phyloP scores from a whole-genome alignment of 2,329 filamentous ascomycete genomes.

The Gyromitra esculenta region DNA sequence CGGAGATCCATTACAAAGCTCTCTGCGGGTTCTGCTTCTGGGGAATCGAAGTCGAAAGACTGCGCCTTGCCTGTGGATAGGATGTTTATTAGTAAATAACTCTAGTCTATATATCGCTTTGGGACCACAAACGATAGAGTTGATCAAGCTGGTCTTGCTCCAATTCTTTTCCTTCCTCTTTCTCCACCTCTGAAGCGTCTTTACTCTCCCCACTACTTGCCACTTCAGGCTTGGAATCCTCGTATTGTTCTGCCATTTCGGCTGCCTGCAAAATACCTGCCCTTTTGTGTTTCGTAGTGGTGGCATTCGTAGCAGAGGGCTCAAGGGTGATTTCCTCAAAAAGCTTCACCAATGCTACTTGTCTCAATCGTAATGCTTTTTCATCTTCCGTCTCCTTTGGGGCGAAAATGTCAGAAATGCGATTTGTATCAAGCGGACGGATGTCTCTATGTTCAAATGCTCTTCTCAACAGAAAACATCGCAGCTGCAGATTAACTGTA shows the following conservation, averaged over 20 bases:
- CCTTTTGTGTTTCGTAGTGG: conserved; percentile 80
- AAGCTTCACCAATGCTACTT: conserved; percentile 86
- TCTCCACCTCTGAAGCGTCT: conserved; percentile 59
- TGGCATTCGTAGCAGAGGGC: conserved; percentile 77
- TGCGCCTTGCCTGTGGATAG: conserved; percentile 76
- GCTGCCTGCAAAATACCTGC: conserved; percentile 81
- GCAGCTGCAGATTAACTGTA: conserved; percentile 89
- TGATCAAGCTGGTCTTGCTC: conserved; percentile 95
- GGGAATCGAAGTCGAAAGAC: conserved; percentile 93
- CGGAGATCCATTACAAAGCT: conserved; percentile 85
- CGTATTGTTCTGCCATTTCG: conserved; percentile 82
- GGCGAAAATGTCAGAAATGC: conserved; percentile 78
- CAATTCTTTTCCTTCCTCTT: conserved; percentile 87
- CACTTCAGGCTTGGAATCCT: conserved; percentile 56
- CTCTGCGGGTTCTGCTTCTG: conserved; percentile 81
- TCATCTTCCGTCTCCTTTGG: conserved; percentile 87
- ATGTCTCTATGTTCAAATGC: conserved; percentile 76
- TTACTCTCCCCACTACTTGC: conserved; percentile 30
- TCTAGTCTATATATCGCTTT: background rate
- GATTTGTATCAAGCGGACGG: conserved; percentile 73
- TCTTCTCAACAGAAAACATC: conserved; percentile 76
- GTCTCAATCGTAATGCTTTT: conserved; percentile 80
- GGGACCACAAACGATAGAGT: conserved; percentile 70
- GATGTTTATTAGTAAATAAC: conserved; percentile 23
- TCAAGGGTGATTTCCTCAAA: conserved; percentile 88